Conservation (phyloP, 2,329 filamentous ascomycete genomes). For the Alternaria hordeiaustralica region DNA sequence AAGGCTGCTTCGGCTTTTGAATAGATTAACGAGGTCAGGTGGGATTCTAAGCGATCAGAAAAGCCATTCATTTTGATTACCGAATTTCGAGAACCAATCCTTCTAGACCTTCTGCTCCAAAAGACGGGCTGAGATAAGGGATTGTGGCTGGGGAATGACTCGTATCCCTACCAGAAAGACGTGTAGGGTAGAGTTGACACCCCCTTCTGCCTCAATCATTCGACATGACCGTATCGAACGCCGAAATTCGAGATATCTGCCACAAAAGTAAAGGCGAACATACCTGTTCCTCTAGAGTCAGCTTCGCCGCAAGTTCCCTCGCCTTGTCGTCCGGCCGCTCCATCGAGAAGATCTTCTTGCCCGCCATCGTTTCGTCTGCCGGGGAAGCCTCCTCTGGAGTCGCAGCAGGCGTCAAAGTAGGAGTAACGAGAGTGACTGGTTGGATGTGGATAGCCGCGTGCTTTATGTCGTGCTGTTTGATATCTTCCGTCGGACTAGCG, state of each 20-base stretch:
- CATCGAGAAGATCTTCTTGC: slow-evolving; percentile 42
- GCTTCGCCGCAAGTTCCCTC: slow-evolving; percentile 42
- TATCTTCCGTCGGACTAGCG: slow-evolving; percentile 34
- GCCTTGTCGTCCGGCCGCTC: slow-evolving; percentile 44
- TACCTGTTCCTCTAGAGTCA: slow-evolving; percentile 51
- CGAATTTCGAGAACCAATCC: slow-evolving; percentile 1
- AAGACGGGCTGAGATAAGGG: neutral
- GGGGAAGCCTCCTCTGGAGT: slow-evolving; percentile 36
- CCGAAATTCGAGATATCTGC: slow-evolving; percentile 9
- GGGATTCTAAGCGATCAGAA: slow-evolving; percentile 8
- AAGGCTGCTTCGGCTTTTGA: slow-evolving; percentile 8
- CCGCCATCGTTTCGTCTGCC: slow-evolving; percentile 38
- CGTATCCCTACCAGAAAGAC: neutral
- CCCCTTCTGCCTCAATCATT: neutral
- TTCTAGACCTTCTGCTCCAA: neutral
- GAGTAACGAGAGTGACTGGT: slow-evolving; percentile 33
- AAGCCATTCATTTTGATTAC: neutral
- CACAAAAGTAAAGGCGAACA: slow-evolving; percentile 19
- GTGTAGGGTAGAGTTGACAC: neutral
- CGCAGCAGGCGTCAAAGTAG: slow-evolving; percentile 36
- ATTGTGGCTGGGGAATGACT: neutral
- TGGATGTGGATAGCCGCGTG: slow-evolving; percentile 39
- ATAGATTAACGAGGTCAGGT: slow-evolving; percentile 16
- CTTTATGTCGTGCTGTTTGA: slow-evolving; percentile 41
- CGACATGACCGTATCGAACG: neutral